A percentile compares a stretch with the other conserved stretches of the same genome.
Conservation (phyloP, 1,139 yeast genomes). For the Scheffersomyces parashehatae region DNA sequence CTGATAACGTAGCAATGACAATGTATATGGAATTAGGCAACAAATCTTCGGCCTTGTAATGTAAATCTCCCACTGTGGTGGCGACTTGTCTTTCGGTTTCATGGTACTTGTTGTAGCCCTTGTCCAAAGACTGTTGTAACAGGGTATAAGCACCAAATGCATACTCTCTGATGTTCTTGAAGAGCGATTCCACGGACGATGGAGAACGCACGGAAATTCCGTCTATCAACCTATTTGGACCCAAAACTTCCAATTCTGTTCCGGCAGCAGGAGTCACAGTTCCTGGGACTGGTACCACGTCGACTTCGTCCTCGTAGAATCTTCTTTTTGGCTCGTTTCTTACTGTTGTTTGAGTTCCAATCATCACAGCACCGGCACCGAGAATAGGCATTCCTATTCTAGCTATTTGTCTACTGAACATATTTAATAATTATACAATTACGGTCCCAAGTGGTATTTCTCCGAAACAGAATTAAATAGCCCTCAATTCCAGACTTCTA, state of each 20-base stretch:
- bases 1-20: constrained; percentile 74
- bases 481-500: too few relatives aligned
- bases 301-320: constrained; percentile 63
- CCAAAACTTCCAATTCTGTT: constrained; percentile 40
- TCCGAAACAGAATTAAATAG: too few relatives aligned
- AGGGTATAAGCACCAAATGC: constrained; percentile 15
- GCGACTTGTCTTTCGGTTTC: constrained; percentile 68
- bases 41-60: constrained; percentile 70
- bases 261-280: constrained; percentile 54
- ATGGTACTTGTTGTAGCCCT: constrained; percentile 52
- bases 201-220: constrained; percentile 62
- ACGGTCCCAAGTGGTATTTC: too few relatives aligned
- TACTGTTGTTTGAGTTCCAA: not conserved
- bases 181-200: constrained; percentile 44
- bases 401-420: not conserved
- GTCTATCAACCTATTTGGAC: constrained; percentile 50
- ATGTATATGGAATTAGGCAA: constrained; percentile 76
- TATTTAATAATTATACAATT: not conserved
- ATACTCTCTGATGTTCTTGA: constrained; percentile 49
- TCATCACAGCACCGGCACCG: not conserved
- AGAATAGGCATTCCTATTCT: not conserved
- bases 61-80: constrained; percentile 65
- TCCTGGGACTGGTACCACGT: constrained; percentile 55
- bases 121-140: constrained; percentile 25
- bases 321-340: constrained; percentile 39